phyloP scores from a whole-genome alignment of 2,329 filamentous ascomycete genomes.

The Sporothrix variecibatus region DNA sequence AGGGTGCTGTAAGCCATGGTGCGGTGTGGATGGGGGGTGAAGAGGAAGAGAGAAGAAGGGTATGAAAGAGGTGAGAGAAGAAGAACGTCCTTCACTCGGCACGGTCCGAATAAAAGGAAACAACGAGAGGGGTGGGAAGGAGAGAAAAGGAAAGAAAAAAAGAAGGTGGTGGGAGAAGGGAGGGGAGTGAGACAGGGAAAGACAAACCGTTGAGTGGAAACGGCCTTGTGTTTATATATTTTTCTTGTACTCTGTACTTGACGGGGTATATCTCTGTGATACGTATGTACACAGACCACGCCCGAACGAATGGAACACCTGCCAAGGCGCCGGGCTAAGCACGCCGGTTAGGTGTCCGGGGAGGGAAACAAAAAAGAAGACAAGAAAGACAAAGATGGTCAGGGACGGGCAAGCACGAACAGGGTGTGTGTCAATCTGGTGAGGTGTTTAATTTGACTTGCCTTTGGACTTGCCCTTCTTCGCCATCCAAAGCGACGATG shows the following conservation, averaged over 20 bases:
- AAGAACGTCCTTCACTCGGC: neutral
- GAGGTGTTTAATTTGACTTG: conserved; percentile 6
- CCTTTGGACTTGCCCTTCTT: neutral
- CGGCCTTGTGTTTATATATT: conserved; percentile 6
- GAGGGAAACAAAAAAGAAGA: neutral
- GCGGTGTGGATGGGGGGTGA: neutral
- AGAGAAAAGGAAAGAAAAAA: neutral
- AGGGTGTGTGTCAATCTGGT: neutral
- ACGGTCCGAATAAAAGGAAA: neutral
- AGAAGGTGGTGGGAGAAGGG: neutral
- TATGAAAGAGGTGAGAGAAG: neutral
- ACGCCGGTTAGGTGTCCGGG: neutral
- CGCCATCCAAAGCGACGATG: neutral
- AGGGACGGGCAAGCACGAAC: neutral
- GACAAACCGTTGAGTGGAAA: neutral
- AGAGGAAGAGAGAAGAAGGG: neutral
- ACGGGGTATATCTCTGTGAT: neutral
- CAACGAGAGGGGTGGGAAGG: neutral
- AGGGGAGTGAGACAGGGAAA: neutral
- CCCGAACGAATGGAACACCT: neutral
- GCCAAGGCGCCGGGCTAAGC: neutral
- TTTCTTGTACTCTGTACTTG: neutral
- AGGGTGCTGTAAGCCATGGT: conserved; percentile 28
- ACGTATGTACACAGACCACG: neutral
- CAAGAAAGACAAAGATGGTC: neutral